Evolutionary conservation across 2,329 filamentous ascomycete genomes (phyloP), one percentile per base, ranked within the genome.

Genomic region (Thielaviopsis euricoi): DNA sequence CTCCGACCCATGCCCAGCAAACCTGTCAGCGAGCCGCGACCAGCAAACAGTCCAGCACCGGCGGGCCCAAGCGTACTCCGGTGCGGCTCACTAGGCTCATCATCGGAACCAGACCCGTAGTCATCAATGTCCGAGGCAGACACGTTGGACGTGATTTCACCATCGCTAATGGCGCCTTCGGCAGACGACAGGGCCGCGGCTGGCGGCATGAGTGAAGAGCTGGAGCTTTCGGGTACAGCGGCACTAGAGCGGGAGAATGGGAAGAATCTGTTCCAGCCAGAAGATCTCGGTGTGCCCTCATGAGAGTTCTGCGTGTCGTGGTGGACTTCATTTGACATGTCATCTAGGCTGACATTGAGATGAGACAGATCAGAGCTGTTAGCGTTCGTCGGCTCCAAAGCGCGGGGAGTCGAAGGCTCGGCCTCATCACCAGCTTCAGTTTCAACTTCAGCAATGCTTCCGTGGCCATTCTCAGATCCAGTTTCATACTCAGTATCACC

Each of bases 401-500:
- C 37, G 15, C 37, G 37, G 17, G 37, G 37, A 43, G 37, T 43
- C 37, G 37, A 43, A 43, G 37, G 13, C 37, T 43, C 37, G 17
- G 37, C 37, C 15, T 43, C 17, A 10, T 15, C 12, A 15, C n/a
- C 48, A 15, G 48, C 29, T 26, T 22, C 54, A 33, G 9, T 33
- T n/a, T 56, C 15, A 26, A 29, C 25, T 23, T 56, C 46, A 56
- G 25, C 43, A 10, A 46, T 10, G 17, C 21, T 6, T 50, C 46
- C 43, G 22, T 50, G n/a, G 49, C 37, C 15, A 49, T 33, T 22
- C 21, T 57, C 55, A 43, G 49, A 57, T 17, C 55, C 51, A 19
- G 55, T 57, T n/a, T 57, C 55, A 33, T 57, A 57, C 21, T 57
- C 50, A 10, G 55, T 57, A 9, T 43, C 37, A 15, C 15, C 17